Base-by-base conservation (phyloP, 2,329 filamentous ascomycete species). In the Ophiostoma quercus region DNA sequence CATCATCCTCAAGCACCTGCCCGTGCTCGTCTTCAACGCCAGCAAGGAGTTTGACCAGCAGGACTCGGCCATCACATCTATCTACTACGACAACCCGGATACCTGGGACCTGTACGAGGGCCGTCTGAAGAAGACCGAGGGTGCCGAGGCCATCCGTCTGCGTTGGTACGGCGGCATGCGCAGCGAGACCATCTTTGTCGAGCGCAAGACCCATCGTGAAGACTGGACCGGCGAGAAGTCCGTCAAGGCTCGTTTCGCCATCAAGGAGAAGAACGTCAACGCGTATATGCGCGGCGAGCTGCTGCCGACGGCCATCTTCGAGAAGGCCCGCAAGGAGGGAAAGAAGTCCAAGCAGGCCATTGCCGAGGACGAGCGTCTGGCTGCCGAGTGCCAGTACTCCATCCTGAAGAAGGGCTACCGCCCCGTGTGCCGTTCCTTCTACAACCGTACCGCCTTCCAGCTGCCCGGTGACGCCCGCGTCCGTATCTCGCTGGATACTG, bases 191-290 rank as follows among this genome's bases (percentile, higher is more conserved):
- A 96, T 98, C 70, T 99, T 98, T 76, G 90, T 99, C 32, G 95
- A 99, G 83, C 88, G 95, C 73, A 99, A 99, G 82, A 99, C 95
- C 0, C 95, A 99, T 82, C 90, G 95, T 54, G 95, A 99, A 79
- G 95, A 99, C 79, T 99, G 95, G 95, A 99, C 95, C 0, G 95
- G 95, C 71, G 95, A 99, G 79, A 97, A 98, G 82, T 98, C 94
- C 1, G 95, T 99, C 81, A 99, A 99, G 82, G 94, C 95, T 62
- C 91, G 95, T 62, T 99, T 99, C 77, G 86, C 91, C 9, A 84
- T 95, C 73, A 98, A 99, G 82, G 95, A 99, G 82, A 99, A 99
- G 85, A 92, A 97, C 73, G 90, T 99, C 77, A 98, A 98, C 77
- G 86, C 92, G 16, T 99, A 94, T 78, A 83, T 99, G 79, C 85